These are phyloP conservation scores for Secale cereale DNA, from an alignment of 176 grass and related monocot species.

Conservation along the genomic window DNA sequence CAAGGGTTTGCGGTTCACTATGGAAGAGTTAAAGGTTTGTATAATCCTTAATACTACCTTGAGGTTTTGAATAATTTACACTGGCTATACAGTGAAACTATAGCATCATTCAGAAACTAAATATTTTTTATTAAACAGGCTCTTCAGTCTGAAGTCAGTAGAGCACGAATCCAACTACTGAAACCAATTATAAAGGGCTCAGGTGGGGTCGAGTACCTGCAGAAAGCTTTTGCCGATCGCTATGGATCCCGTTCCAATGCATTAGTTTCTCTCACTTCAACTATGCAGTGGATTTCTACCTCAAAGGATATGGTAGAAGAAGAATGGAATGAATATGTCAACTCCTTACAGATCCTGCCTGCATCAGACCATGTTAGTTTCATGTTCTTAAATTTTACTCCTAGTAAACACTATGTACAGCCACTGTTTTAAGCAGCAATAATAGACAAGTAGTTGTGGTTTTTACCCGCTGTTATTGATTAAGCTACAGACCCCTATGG, in stretches of 20 bases:
- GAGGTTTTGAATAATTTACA: conserved; percentile 28
- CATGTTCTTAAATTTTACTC: background rate
- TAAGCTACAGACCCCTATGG: background rate
- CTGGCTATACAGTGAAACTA: conserved; percentile 4
- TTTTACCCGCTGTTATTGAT: background rate
- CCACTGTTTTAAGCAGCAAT: background rate
- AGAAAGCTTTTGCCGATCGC: conserved; percentile 72
- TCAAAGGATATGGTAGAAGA: conserved; percentile 47
- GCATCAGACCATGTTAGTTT: conserved; percentile 56
- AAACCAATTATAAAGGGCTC: conserved; percentile 83
- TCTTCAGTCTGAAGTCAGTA: conserved; percentile 71
- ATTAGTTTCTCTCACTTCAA: conserved; percentile 49
- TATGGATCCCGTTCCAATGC: conserved; percentile 55
- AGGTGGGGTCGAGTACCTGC: conserved; percentile 81
- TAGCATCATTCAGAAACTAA: background rate
- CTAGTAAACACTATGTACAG: background rate
- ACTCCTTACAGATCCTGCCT: conserved; percentile 40
- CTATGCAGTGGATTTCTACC: conserved; percentile 59
- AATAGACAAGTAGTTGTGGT: background rate
- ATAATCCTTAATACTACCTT: background rate
- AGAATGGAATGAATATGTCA: conserved; percentile 78
- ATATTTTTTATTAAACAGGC: conserved; percentile 39
- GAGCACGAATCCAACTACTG: conserved; percentile 62
- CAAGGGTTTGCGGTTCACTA: conserved; percentile 80
- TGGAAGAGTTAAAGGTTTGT: conserved; percentile 83